Evolutionary conservation across 2,329 filamentous ascomycete genomes (phyloP).

Genomic region (Aspergillus thermomutatus): DNA sequence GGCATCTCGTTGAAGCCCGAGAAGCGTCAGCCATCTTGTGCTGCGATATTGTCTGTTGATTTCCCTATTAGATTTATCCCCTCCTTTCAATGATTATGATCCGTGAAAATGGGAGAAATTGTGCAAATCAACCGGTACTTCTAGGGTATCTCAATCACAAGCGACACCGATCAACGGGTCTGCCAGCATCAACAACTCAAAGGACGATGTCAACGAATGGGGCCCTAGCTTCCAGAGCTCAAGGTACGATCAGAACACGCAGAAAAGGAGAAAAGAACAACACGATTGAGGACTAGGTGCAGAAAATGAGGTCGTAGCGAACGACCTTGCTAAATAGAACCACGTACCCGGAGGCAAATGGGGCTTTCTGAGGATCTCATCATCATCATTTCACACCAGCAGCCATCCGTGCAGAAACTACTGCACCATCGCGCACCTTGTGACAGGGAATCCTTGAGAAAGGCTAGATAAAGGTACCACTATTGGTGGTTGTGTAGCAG

Average conservation of each 20-base stretch:
- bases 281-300: constrained; percentile 15
- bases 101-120: constrained; percentile 6
- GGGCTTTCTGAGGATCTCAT: constrained; percentile 13
- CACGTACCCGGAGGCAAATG: constrained; percentile 2
- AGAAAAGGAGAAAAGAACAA: constrained; percentile 24
- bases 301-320: constrained; percentile 22
- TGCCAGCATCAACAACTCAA: constrained; percentile 9
- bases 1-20: constrained; percentile 51
- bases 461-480: constrained; percentile 6
- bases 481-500: constrained; percentile 15
- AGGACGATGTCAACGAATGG: constrained; percentile 22
- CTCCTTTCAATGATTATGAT: neutral
- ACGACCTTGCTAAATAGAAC: constrained; percentile 29
- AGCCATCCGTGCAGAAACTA: constrained; percentile 27
- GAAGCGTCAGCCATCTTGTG: constrained; percentile 46
- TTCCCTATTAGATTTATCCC: neutral
- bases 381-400: constrained; percentile 7
- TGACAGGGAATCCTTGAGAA: constrained; percentile 11
- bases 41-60: neutral
- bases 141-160: constrained; percentile 28
- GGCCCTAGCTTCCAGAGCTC: constrained; percentile 34
- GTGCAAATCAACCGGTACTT: constrained; percentile 11
- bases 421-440: constrained; percentile 30
- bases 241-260: constrained; percentile 21
- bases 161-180: constrained; percentile 34